A percentile compares a stretch with the other conserved stretches of the same genome.
Conservation (phyloP, 345 rosid genomes). For the Populus alba region DNA sequence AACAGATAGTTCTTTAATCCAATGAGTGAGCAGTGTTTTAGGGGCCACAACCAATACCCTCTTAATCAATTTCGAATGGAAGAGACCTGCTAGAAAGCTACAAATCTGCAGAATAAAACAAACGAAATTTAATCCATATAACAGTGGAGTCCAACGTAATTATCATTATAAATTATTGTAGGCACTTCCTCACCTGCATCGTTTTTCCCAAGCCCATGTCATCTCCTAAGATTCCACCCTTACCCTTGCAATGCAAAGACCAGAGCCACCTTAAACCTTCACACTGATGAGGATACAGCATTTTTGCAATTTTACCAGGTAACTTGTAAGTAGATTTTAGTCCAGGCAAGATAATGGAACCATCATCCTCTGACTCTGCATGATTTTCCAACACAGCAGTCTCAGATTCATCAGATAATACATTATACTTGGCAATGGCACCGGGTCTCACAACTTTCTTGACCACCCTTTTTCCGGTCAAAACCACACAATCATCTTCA, state of each 20-base stretch:
- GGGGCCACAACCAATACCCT: slow-evolving; percentile 90
- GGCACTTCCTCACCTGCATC: slow-evolving; percentile 72
- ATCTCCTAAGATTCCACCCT: slow-evolving; percentile 97
- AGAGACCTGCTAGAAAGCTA: slow-evolving; percentile 88
- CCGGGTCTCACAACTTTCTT: slow-evolving; percentile 20
- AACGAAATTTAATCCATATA: slow-evolving; percentile 12
- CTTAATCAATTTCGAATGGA: slow-evolving; percentile 70
- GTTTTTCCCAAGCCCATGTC: slow-evolving; percentile 99
- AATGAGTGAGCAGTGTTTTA: slow-evolving; percentile 86
- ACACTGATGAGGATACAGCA: slow-evolving; percentile 79
- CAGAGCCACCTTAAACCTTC: slow-evolving; percentile 95
- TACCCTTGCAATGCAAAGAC: slow-evolving; percentile 82
- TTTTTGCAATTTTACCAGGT: slow-evolving; percentile 54
- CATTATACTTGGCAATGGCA: slow-evolving; percentile 30
- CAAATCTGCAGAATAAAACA: slow-evolving; percentile 59
- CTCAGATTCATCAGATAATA: slow-evolving; percentile 27
- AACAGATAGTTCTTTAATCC: slow-evolving; percentile 85
- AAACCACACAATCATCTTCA: slow-evolving; percentile 30
- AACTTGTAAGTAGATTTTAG: slow-evolving; percentile 48
- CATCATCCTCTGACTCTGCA: slow-evolving; percentile 43
- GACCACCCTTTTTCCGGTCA: slow-evolving; percentile 33
- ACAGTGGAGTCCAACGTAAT: not conserved
- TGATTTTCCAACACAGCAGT: slow-evolving; percentile 33
- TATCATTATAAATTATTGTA: not conserved
- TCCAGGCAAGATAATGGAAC: slow-evolving; percentile 50